Evolutionary conservation across 129 eudicot genomes (phyloP).

Genomic region (Arctium lappa): DNA sequence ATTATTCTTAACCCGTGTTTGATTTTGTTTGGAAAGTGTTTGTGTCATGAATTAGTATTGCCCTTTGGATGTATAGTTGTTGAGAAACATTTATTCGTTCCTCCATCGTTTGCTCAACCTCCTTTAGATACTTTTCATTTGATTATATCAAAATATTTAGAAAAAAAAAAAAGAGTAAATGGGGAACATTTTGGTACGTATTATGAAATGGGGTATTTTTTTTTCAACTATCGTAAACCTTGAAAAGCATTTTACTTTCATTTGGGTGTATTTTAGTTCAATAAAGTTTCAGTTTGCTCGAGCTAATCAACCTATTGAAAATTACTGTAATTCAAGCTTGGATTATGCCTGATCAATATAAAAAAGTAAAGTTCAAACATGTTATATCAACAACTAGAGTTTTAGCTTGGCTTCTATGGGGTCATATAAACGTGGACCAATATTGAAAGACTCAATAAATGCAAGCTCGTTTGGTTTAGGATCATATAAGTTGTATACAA

Average conservation of each 20-base stretch:
- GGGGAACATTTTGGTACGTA: background rate
- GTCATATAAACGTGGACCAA: too few species aligned
- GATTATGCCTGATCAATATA: background rate
- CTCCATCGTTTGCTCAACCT: conserved; percentile 11
- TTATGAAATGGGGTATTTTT: background rate
- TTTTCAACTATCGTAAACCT: background rate
- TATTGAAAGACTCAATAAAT: too few species aligned
- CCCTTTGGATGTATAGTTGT: conserved; percentile 7
- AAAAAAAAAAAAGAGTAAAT: background rate
- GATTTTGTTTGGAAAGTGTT: conserved; percentile 23
- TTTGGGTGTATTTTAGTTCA: background rate
- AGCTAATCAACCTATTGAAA: too few species aligned
- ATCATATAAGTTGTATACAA: too few species aligned
- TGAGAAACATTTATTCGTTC: conserved; percentile 1
- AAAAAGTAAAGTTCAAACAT: too few species aligned
- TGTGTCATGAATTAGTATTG: background rate
- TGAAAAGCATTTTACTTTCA: background rate
- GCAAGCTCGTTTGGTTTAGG: too few species aligned
- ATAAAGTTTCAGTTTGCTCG: background rate
- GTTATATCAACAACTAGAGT: too few species aligned
- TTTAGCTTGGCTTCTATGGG: too few species aligned
- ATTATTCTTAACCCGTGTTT: background rate
- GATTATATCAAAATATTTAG: background rate
- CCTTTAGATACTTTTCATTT: conserved; percentile 6
- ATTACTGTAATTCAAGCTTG: background rate